phyloP scores from a whole-genome alignment of 352 stramenopile species.

The Phytophthora fragariae region DNA sequence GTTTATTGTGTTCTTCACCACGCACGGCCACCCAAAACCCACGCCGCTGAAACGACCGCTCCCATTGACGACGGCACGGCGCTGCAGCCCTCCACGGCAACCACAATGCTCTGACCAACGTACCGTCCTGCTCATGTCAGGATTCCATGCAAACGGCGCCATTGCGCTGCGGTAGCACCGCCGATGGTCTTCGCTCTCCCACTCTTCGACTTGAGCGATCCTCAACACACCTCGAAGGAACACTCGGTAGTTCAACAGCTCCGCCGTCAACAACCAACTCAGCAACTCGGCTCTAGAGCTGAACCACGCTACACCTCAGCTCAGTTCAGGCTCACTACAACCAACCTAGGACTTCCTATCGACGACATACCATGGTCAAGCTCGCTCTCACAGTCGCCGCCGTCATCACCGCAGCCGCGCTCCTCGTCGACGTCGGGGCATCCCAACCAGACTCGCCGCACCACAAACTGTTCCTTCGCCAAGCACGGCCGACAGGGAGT shows the following conservation, averaged over 20 bases:
- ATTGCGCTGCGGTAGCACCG: too few relatives aligned
- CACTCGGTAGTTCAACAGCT: not conserved
- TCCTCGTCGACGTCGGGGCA: not conserved
- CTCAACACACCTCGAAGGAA: constrained; percentile 8
- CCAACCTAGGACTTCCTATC: too few relatives aligned
- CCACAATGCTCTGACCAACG: too few relatives aligned
- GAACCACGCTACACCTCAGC: too few relatives aligned
- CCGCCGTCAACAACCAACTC: not conserved
- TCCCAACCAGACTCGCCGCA: not conserved
- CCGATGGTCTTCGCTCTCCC: not conserved
- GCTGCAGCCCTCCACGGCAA: too few relatives aligned
- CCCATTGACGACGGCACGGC: too few relatives aligned
- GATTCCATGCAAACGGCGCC: too few relatives aligned
- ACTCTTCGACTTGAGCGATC: constrained; percentile 5
- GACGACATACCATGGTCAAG: constrained; percentile 3
- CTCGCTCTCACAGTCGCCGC: constrained; percentile 1
- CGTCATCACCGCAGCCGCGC: not conserved
- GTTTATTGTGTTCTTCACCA: too few relatives aligned
- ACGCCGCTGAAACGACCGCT: too few relatives aligned
- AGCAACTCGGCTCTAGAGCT: not conserved
- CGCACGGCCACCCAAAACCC: too few relatives aligned
- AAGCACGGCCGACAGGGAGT: not conserved
- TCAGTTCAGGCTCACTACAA: too few relatives aligned
- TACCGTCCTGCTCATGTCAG: too few relatives aligned
- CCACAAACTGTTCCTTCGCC: not conserved